These are phyloP conservation scores for Aspergillus sclerotioniger DNA, from an alignment of 495 filamentous ascomycete species.

Conservation along the genomic window DNA sequence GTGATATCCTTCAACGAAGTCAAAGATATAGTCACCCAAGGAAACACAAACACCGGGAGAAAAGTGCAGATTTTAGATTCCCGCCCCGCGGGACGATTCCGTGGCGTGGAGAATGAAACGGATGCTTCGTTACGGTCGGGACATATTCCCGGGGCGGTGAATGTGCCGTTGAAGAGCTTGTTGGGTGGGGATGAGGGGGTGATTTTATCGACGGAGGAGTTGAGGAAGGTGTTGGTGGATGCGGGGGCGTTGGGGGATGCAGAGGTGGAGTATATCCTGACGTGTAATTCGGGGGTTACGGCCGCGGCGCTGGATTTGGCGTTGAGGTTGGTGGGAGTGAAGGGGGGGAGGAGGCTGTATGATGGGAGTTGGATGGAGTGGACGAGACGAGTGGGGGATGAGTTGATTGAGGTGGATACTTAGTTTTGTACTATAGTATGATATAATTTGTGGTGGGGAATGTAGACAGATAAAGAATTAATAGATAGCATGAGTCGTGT, in stretches of 20 bases:
- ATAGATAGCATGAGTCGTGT: background rate
- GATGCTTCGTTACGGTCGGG: slow-evolving; percentile 20
- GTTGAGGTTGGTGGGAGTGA: slow-evolving; percentile 19
- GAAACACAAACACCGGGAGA: too few species aligned
- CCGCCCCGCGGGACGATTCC: slow-evolving; percentile 20
- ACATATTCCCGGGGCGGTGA: slow-evolving; percentile 32
- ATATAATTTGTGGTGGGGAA: too few species aligned
- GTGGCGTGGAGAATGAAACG: slow-evolving; percentile 13
- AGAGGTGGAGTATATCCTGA: slow-evolving; percentile 20
- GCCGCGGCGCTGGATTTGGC: slow-evolving; percentile 30
- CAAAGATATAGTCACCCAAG: background rate
- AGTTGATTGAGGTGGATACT: slow-evolving; percentile 8
- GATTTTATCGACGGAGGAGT: slow-evolving; percentile 13
- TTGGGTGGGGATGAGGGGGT: slow-evolving; percentile 17
- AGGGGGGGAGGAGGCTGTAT: slow-evolving; percentile 24
- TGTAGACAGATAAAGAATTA: too few species aligned
- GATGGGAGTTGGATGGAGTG: slow-evolving; percentile 42
- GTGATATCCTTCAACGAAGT: slow-evolving; percentile 27
- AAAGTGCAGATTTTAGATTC: slow-evolving; percentile 25
- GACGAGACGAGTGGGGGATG: slow-evolving; percentile 20
- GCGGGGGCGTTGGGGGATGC: slow-evolving; percentile 18
- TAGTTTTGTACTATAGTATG: too few species aligned
- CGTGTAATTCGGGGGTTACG: slow-evolving; percentile 36
- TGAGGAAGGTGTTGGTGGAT: slow-evolving; percentile 20
- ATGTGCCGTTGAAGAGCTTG: slow-evolving; percentile 28